These are phyloP conservation scores for Aureobasidium namibiae DNA, from an alignment of 2,329 filamentous ascomycete species.

Conservation along the genomic window DNA sequence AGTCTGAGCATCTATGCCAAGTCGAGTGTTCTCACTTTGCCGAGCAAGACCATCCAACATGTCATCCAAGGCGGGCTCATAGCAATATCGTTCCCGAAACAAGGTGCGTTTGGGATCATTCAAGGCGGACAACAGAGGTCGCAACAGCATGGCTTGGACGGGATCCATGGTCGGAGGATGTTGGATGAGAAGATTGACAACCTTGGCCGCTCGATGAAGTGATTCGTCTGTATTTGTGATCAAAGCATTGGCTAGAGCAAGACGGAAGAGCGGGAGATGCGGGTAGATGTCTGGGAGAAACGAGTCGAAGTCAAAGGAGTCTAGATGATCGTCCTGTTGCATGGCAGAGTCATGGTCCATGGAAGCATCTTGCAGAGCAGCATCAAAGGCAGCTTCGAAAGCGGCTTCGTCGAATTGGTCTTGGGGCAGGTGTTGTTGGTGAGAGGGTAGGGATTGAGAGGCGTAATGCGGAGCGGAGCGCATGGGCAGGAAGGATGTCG, in stretches of 20 bases:
- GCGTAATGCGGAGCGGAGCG: background rate
- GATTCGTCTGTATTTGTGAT: constrained; percentile 13
- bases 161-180: constrained; percentile 10
- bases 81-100: background rate
- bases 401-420: constrained; percentile 46
- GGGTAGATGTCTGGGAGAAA: constrained; percentile 12
- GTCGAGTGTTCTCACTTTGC: background rate
- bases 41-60: background rate
- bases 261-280: constrained; percentile 14
- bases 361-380: constrained; percentile 32
- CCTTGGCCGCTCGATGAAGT: constrained; percentile 12
- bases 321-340: constrained; percentile 10
- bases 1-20: background rate
- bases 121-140: constrained; percentile 12
- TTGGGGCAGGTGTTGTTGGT: constrained; percentile 17
- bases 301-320: constrained; percentile 8
- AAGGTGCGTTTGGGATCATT: constrained; percentile 6
- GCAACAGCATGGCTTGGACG: constrained; percentile 11
- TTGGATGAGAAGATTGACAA: constrained; percentile 7
- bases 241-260: constrained; percentile 12
- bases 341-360: constrained; percentile 15
- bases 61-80: background rate
- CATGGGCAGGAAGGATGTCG: background rate
- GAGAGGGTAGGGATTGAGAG: constrained; percentile 12
- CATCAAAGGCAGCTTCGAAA: constrained; percentile 48